A percentile compares a stretch with the other conserved stretches of the same genome.
These are phyloP conservation scores for Gnomoniopsis sp. DNA, from an alignment of 2,329 filamentous ascomycete genomes.

Conservation along the genomic window DNA sequence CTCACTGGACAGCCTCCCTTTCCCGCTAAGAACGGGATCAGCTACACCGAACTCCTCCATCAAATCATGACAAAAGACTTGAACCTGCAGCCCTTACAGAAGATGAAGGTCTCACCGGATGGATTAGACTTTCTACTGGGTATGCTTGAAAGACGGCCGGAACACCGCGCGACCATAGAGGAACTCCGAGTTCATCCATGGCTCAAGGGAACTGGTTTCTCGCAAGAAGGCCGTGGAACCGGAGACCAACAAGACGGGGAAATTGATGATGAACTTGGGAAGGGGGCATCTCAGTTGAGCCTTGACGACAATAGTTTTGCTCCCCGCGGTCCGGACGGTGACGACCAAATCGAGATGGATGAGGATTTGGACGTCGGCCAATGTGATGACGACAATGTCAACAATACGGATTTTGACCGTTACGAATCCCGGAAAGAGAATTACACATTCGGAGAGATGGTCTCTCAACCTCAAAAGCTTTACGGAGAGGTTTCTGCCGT, in stretches of 20 bases:
- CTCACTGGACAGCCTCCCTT: constrained; percentile 80
- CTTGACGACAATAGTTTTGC: constrained; percentile 42
- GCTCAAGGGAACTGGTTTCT: constrained; percentile 47
- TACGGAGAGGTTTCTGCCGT: constrained; percentile 58
- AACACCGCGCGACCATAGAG: constrained; percentile 68
- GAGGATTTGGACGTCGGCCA: constrained; percentile 23
- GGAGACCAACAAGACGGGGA: constrained; percentile 55
- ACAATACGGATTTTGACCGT: constrained; percentile 38
- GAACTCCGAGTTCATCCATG: constrained; percentile 72
- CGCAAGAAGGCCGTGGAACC: constrained; percentile 27
- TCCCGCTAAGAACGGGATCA: constrained; percentile 70
- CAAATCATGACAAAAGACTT: constrained; percentile 79
- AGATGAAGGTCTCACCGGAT: constrained; percentile 55
- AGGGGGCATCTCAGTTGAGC: constrained; percentile 61
- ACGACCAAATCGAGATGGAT: neutral
- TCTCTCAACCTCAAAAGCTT: constrained; percentile 36
- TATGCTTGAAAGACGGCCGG: constrained; percentile 82
- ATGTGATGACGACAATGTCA: constrained; percentile 27
- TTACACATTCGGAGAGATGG: constrained; percentile 58
- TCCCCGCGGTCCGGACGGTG: constrained; percentile 24
- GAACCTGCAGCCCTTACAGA: constrained; percentile 61
- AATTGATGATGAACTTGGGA: constrained; percentile 56
- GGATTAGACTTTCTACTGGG: constrained; percentile 71
- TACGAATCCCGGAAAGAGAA: constrained; percentile 81
- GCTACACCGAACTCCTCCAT: constrained; percentile 74